Conservation (phyloP, 2,329 filamentous ascomycete genomes). For the Myriosclerotinia duriaeana region DNA sequence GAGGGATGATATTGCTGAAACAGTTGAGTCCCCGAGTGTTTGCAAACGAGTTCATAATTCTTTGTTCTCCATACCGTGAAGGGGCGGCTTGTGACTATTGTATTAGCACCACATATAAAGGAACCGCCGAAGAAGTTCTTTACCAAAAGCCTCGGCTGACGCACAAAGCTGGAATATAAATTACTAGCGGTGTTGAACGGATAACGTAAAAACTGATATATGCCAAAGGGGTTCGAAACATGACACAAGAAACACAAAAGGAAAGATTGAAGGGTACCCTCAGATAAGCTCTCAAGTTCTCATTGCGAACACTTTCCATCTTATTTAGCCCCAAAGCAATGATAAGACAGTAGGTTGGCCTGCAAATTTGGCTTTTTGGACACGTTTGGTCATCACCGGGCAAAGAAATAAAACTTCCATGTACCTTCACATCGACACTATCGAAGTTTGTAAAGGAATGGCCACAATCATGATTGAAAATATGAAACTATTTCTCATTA, state of each 20-base stretch:
- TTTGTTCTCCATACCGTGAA: not conserved
- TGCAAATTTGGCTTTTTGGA: conserved; percentile 45
- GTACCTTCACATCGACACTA: conserved; percentile 26
- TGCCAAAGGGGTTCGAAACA: not conserved
- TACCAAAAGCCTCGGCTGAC: not conserved
- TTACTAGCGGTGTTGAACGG: not conserved
- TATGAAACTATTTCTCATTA: conserved; percentile 28
- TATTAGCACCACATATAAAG: not conserved
- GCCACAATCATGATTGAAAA: conserved; percentile 17
- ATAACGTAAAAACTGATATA: not conserved
- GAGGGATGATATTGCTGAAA: not conserved
- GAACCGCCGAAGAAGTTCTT: not conserved
- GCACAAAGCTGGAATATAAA: not conserved
- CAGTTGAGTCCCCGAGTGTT: not conserved
- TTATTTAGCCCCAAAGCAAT: conserved; percentile 27
- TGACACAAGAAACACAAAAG: not conserved
- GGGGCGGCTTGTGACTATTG: not conserved
- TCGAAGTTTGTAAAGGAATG: conserved; percentile 21
- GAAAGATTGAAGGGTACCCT: conserved; percentile 35
- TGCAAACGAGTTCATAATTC: conserved; percentile 1
- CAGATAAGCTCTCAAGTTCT: conserved; percentile 45
- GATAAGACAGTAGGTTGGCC: conserved; percentile 38
- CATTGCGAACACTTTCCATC: conserved; percentile 41
- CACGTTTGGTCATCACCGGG: conserved; percentile 42
- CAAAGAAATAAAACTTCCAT: conserved; percentile 27